Conservation (phyloP, 2,329 filamentous ascomycete species). For the Lasiodiplodia hormozganensis region DNA sequence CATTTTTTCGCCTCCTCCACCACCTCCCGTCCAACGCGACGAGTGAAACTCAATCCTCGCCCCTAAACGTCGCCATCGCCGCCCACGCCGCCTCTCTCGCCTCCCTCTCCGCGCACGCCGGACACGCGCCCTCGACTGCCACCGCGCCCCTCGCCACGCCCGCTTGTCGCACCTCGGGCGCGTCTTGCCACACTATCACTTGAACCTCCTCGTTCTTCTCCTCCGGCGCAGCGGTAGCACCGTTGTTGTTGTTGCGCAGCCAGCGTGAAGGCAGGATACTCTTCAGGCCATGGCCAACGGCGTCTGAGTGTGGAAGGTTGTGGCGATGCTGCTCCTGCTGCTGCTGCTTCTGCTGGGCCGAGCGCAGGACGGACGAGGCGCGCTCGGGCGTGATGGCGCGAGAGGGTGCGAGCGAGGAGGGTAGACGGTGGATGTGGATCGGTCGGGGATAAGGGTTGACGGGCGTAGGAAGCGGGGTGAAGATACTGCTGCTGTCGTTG, state of each 20-base stretch:
- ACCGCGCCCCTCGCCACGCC: neutral
- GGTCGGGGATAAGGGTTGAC: neutral
- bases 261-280: neutral
- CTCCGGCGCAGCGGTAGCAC: neutral
- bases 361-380: neutral
- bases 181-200: neutral
- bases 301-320: neutral
- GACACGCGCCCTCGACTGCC: neutral
- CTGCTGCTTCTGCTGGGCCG: neutral
- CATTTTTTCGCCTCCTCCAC: neutral
- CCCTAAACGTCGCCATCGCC: neutral
- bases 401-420: neutral
- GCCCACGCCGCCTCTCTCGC: conserved; percentile 2
- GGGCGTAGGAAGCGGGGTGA: neutral
- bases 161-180: neutral
- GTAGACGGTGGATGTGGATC: neutral
- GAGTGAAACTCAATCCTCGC: neutral
- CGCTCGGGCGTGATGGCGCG: neutral
- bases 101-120: neutral
- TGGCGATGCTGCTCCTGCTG: neutral
- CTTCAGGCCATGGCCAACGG: neutral
- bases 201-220: neutral
- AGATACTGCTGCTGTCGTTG: neutral
- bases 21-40: neutral
- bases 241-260: neutral